These are phyloP conservation scores for Fusarium compactum DNA, from an alignment of 2,329 filamentous ascomycete genomes.

Conservation along the genomic window DNA sequence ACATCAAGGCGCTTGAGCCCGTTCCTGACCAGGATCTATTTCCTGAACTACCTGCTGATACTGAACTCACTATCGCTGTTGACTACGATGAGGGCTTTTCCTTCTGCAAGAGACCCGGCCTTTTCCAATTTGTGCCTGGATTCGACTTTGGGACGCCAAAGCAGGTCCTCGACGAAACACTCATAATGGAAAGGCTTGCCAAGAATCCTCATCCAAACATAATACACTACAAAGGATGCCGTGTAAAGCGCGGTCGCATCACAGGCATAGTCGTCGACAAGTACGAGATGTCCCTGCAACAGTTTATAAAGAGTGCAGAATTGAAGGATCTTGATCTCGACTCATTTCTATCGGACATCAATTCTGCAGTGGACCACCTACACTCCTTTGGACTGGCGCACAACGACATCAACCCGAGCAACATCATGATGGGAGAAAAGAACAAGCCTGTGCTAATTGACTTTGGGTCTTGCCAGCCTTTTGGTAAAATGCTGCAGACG, in stretches of 20 bases:
- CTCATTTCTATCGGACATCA: neutral
- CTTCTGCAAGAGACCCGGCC: neutral
- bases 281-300: neutral
- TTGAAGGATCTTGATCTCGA: neutral
- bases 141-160: neutral
- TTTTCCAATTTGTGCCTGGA: neutral
- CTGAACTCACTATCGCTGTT: neutral
- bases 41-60: neutral
- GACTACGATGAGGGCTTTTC: neutral
- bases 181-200: neutral
- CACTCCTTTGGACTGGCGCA: neutral
- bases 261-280: neutral
- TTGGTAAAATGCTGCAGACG: neutral
- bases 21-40: neutral
- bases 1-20: neutral
- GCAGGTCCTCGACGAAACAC: neutral
- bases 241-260: neutral
- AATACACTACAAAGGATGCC: neutral
- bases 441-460: neutral
- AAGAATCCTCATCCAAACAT: neutral
- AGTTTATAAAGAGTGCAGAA: neutral
- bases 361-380: neutral
- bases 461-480: neutral
- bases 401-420: neutral
- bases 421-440: neutral